Conservation (phyloP, 257 asterid species). For the Capsicum chinense region DNA sequence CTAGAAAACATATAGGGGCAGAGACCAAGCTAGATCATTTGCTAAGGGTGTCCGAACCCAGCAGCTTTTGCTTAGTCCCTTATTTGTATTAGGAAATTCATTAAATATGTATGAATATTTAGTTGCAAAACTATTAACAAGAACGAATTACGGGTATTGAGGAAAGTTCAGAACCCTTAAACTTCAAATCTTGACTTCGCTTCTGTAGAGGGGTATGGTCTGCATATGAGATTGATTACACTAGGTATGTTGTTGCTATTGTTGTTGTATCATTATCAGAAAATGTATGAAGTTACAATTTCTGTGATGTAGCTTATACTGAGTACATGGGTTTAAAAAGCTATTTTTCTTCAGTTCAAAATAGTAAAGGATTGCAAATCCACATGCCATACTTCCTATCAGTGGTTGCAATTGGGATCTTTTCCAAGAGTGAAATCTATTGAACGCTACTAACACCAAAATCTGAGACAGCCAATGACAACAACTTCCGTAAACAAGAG, state of each 20-base stretch:
- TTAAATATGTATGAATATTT: too few species aligned
- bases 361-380: conserved; percentile 10
- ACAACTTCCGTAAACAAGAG: not conserved
- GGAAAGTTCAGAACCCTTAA: too few species aligned
- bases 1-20: not conserved
- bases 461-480: not conserved
- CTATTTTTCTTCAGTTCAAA: not conserved
- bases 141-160: too few species aligned
- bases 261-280: not conserved
- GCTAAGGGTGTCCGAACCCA: too few species aligned
- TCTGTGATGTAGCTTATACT: not conserved
- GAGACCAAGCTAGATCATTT: too few species aligned
- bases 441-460: not conserved
- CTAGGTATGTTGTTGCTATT: not conserved
- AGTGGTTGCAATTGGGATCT: not conserved
- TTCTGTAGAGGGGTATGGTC: too few species aligned
- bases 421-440: not conserved
- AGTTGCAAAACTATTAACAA: too few species aligned
- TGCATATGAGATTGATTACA: too few species aligned
- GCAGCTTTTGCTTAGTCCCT: too few species aligned
- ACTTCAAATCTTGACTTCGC: too few species aligned
- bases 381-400: not conserved
- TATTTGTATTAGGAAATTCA: too few species aligned
- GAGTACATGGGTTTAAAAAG: not conserved
- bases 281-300: not conserved